A percentile compares a stretch with the other conserved stretches of the same genome.
Evolutionary conservation across 1,284 basidiomycete genomes (phyloP).

Genomic region (Calocybe gambosa): DNA sequence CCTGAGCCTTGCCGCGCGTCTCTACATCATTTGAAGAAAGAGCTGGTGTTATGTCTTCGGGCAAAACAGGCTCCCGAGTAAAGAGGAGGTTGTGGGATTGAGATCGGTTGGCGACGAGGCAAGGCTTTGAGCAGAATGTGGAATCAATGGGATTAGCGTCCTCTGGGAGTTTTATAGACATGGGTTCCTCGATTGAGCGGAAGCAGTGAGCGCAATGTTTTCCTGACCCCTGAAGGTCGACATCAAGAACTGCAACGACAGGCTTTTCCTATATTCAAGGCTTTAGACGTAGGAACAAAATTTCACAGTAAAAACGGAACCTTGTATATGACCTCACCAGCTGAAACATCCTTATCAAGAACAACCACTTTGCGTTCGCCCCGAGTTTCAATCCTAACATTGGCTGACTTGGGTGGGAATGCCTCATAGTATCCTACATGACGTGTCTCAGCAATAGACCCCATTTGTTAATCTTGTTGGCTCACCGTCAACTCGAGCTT

Average conservation of each 20-base stretch:
- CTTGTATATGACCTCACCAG: conserved; percentile 72
- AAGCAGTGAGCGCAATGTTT: conserved; percentile 70
- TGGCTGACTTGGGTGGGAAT: conserved; percentile 67
- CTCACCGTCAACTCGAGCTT: conserved; percentile 71
- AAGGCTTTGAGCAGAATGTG: conserved; percentile 68
- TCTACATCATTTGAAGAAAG: conserved; percentile 27
- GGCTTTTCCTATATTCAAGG: conserved; percentile 55
- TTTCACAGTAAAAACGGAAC: conserved; percentile 27
- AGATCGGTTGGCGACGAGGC: conserved; percentile 46
- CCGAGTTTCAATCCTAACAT: conserved; percentile 52
- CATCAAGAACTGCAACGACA: conserved; percentile 60
- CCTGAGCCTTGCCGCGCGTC: conserved; percentile 52
- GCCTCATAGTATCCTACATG: conserved; percentile 63
- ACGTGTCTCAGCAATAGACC: conserved; percentile 21
- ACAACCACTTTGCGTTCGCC: conserved; percentile 52
- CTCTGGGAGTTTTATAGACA: conserved; percentile 36
- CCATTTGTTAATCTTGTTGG: conserved; percentile 25
- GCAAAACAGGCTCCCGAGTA: conserved; percentile 56
- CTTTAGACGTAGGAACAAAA: conserved; percentile 8
- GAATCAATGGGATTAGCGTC: conserved; percentile 46
- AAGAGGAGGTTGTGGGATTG: conserved; percentile 69
- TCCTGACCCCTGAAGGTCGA: conserved; percentile 59
- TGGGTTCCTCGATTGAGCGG: conserved; percentile 41
- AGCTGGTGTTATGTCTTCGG: conserved; percentile 40
- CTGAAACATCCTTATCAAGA: conserved; percentile 58